Conservation (phyloP, 2,329 filamentous ascomycete species). For the Clarireedia sp. region DNA sequence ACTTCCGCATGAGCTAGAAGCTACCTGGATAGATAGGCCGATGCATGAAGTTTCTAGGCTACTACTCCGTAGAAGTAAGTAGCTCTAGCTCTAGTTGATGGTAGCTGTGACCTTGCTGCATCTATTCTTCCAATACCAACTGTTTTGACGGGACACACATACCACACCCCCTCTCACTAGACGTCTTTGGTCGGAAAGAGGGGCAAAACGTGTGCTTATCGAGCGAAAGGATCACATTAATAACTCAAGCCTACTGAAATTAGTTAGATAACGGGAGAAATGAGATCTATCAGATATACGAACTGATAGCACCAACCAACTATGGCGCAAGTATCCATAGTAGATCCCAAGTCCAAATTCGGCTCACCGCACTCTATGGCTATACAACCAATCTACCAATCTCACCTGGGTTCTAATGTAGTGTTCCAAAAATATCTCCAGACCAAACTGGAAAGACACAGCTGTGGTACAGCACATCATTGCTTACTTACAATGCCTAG, state of each 20-base stretch:
- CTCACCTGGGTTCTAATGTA: background rate
- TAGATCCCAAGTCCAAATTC: background rate
- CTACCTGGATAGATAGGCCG: too few relatives aligned
- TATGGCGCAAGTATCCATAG: background rate
- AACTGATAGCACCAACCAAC: background rate
- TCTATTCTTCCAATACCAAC: background rate
- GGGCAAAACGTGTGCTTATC: background rate
- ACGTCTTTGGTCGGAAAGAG: background rate
- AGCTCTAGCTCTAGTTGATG: too few relatives aligned
- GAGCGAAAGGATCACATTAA: constrained; percentile 3
- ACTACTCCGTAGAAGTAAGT: too few relatives aligned
- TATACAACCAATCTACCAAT: background rate
- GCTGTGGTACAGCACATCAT: background rate
- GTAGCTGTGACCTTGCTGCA: background rate
- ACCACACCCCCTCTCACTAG: background rate
- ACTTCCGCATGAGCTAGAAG: too few relatives aligned
- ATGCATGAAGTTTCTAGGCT: too few relatives aligned
- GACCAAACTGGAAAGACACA: background rate
- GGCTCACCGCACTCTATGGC: background rate
- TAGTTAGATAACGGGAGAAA: background rate
- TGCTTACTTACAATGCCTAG: background rate
- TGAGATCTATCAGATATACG: background rate
- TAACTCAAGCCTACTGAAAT: background rate
- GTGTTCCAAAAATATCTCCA: background rate
- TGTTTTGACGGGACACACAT: too few relatives aligned